These are phyloP conservation scores for Pseudocercospora musae DNA, from an alignment of 2,329 filamentous ascomycete genomes.

Conservation along the genomic window DNA sequence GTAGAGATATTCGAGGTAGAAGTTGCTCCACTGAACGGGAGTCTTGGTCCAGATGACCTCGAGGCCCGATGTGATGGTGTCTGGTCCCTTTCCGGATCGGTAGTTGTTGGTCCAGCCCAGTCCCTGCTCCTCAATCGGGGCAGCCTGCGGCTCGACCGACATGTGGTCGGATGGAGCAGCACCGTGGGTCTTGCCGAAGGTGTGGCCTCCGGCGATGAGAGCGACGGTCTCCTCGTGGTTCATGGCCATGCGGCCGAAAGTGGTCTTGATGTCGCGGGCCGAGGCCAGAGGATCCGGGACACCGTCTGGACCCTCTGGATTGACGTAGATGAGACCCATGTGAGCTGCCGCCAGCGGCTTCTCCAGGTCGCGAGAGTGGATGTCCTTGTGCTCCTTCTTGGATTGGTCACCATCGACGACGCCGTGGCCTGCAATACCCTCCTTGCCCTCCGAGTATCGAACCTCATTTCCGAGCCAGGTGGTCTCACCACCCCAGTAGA, in stretches of 20 bases:
- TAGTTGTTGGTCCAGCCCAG: conserved; percentile 68
- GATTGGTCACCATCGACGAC: conserved; percentile 43
- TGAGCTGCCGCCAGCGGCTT: conserved; percentile 64
- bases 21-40: conserved; percentile 72
- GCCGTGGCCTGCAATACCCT: conserved; percentile 44
- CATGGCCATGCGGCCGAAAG: conserved; percentile 79
- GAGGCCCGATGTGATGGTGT: conserved; percentile 72
- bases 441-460: conserved; percentile 58
- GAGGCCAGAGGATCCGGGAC: conserved; percentile 67
- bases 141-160: conserved; percentile 64
- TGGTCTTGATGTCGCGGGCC: conserved; percentile 68
- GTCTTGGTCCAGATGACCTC: conserved; percentile 78
- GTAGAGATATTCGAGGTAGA: conserved; percentile 73
- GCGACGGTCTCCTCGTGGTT: conserved; percentile 78
- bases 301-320: conserved; percentile 73
- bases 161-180: conserved; percentile 63
- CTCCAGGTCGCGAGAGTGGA: conserved; percentile 63
- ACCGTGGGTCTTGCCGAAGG: conserved; percentile 78
- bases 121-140: conserved; percentile 63
- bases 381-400: conserved; percentile 42
- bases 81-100: conserved; percentile 63
- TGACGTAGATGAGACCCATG: conserved; percentile 80
- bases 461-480: conserved; percentile 73
- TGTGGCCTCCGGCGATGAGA: conserved; percentile 73
- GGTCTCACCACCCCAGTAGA: conserved; percentile 73